phyloP scores from a whole-genome alignment of 176 grass and related monocot genomes.

The Hyparrhenia diplandra region DNA sequence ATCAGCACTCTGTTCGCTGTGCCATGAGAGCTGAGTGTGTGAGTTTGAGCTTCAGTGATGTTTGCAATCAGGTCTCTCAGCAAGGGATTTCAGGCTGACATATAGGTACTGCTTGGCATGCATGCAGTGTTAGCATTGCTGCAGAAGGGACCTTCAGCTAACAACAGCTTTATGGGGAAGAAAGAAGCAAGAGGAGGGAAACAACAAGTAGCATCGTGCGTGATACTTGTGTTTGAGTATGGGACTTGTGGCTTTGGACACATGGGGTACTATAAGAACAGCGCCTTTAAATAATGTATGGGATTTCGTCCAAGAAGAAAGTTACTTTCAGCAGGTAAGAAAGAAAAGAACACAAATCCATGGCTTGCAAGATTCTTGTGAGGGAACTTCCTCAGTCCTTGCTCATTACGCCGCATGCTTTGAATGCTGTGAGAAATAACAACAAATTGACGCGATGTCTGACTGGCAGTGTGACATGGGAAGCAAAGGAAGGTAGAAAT shows the following conservation, averaged over 20 bases:
- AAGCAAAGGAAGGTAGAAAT: background rate
- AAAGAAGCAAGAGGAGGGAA: background rate
- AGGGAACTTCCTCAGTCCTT: background rate
- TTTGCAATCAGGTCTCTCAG: background rate
- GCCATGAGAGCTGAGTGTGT: background rate
- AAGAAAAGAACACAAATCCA: background rate
- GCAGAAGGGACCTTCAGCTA: background rate
- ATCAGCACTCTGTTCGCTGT: background rate
- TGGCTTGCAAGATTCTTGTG: background rate
- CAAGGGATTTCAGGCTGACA: background rate
- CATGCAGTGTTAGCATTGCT: background rate
- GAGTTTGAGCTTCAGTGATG: background rate
- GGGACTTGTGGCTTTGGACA: background rate
- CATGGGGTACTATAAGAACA: background rate
- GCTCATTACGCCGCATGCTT: background rate
- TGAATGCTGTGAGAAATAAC: background rate
- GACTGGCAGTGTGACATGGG: background rate
- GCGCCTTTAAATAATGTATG: background rate
- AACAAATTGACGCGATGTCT: background rate
- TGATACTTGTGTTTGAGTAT: background rate
- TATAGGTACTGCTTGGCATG: conserved; percentile 9
- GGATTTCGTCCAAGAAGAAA: background rate
- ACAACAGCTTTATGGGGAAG: background rate
- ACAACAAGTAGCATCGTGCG: background rate
- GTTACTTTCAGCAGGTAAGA: background rate